Conservation (phyloP, 2,329 filamentous ascomycete genomes). For the Xylariaceae sp. region DNA sequence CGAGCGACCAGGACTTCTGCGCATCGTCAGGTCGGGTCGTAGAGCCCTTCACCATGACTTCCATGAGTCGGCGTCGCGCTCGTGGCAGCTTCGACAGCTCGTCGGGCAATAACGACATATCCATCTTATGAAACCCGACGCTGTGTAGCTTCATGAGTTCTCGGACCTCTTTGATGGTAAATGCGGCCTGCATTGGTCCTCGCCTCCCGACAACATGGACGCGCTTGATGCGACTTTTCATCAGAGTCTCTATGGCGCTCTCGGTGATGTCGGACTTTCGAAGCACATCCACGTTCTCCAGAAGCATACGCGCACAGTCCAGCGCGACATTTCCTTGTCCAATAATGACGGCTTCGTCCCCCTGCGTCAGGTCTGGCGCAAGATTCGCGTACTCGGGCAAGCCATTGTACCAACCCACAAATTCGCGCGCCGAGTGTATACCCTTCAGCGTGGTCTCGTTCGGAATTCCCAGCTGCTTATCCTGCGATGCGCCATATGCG, state of each 20-base stretch:
- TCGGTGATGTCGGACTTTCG: constrained; percentile 85
- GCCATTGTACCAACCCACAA: constrained; percentile 98
- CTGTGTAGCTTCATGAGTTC: constrained; percentile 76
- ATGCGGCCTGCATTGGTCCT: constrained; percentile 87
- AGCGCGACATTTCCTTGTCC: constrained; percentile 96
- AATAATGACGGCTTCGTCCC: constrained; percentile 81
- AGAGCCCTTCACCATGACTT: constrained; percentile 76
- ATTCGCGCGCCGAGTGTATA: constrained; percentile 83
- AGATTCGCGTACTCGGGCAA: constrained; percentile 75
- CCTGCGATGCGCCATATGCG: constrained; percentile 85
- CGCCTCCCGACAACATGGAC: constrained; percentile 86
- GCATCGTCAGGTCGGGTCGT: constrained; percentile 41
- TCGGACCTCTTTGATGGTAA: constrained; percentile 90
- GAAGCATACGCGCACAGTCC: constrained; percentile 83
- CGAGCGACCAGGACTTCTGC: constrained; percentile 73
- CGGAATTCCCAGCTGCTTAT: constrained; percentile 72
- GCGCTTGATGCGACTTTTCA: constrained; percentile 67
- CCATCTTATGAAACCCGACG: constrained; percentile 68
- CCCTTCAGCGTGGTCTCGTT: constrained; percentile 71
- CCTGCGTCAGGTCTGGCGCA: constrained; percentile 66
- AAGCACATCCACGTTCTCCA: constrained; percentile 70
- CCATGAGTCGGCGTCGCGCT: constrained; percentile 70
- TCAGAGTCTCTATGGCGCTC: constrained; percentile 70
- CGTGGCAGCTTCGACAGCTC: constrained; percentile 68
- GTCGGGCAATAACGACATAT: constrained; percentile 61